Base-by-base conservation (phyloP, 225 moss, liverwort and hornwort genomes). In the Polytrichum commune region DNA sequence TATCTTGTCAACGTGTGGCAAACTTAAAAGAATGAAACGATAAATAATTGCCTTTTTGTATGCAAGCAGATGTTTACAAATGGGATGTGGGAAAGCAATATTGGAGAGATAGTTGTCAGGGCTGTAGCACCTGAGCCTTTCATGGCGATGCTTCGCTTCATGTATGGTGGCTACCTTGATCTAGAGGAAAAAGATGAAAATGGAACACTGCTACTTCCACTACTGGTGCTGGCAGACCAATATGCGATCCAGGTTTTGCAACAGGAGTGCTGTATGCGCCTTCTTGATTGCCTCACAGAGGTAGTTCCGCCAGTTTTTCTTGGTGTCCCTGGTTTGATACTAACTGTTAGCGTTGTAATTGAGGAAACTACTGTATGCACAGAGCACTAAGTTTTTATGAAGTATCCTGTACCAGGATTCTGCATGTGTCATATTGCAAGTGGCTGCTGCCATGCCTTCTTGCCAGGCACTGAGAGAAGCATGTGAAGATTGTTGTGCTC, bases 51-150 rank as follows among this genome's bases (percentile, higher is more conserved):
- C 5, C 60, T 29, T 25, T 7, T 63, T 80, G 8, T 84, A 0
- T 33, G 62, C 65, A 30, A 3, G 53, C 94, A 98, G 98, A 98
- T 98, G 98, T 98, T 98, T 68, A 98, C 95, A 29, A 98, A 95
- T 69, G 98, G 98, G 72, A 98, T 98, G 98, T 83, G 58, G 24
- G 98, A 98, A 90, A 94, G 90, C 71, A 87, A 66, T 54, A 80
- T 78, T 76, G 88, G 89, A 33, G 79, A 81, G 75, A 83, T 93
- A 54, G 54, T 87, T 32, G 84, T 98, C 0, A 79, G 83, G 71
- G 98, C 90, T 78, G 84, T 85, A 22, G 78, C 81, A 60, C 84
- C 86, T 38, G 83, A 91, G 61, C 84, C 87, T 7, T 90, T 98
- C 55, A 53, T 90, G 82, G 91, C 85, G 16, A 95, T 98, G 98